A percentile compares a stretch with the other conserved stretches of the same genome.
These are phyloP conservation scores for Starmerella asiatica DNA, from an alignment of 805 yeast species.

Conservation along the genomic window DNA sequence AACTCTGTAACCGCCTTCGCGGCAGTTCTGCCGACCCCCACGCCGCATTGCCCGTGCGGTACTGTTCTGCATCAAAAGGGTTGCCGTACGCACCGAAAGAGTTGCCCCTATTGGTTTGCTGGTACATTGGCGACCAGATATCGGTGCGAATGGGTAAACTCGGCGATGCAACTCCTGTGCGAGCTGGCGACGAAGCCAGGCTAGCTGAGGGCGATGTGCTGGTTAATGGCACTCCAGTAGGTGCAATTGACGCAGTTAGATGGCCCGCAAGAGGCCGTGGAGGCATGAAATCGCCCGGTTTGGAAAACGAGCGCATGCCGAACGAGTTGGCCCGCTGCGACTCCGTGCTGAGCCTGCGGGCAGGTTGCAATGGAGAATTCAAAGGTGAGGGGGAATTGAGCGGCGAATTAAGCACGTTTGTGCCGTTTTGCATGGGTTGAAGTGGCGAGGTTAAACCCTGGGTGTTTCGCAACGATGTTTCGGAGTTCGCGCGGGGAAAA, in stretches of 20 bases:
- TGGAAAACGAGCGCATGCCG: no score
- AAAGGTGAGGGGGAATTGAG: no score
- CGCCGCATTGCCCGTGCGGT: conserved; percentile 20
- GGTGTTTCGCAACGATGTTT: no score
- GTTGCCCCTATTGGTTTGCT: conserved; percentile 4
- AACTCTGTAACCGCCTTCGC: conserved; percentile 10
- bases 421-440: no score
- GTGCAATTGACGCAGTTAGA: no score
- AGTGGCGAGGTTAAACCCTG: no score
- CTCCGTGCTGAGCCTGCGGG: no score
- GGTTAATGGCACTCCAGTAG: no score
- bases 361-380: no score
- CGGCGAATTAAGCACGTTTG: no score
- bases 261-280: background rate
- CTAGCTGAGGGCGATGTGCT: background rate
- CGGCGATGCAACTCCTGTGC: background rate
- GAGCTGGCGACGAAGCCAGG: background rate
- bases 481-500: no score
- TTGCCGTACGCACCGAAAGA: conserved; percentile 15
- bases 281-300: background rate
- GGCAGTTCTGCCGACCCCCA: conserved; percentile 21
- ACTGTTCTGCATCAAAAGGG: conserved; percentile 18
- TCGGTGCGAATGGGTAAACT: background rate
- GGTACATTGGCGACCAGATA: conserved; percentile 6
- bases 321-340: no score